Evolutionary conservation across 1,139 yeast species (phyloP), one percentile per base, ranked within the genome.

Genomic region (Kluyveromyces sp.): DNA sequence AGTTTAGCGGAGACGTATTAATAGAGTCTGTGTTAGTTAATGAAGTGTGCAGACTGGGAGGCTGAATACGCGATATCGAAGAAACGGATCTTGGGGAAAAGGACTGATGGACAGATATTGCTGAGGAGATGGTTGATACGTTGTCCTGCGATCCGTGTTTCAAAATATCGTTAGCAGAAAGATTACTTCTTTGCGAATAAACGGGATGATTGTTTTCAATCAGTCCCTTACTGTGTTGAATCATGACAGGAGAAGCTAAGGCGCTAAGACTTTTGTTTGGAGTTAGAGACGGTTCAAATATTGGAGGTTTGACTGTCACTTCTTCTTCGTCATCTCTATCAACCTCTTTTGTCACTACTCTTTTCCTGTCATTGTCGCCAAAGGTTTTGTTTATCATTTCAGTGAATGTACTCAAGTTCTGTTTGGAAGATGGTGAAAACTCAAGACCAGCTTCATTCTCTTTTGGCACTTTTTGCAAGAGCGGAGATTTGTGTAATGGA

Each of bases 371-470:
- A 20, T 44, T 49, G 26, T 54, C 54, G 6, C 53, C 58, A 40
- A 58, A 58, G 3, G 58, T 51, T 22, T 50, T 47, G 28, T 57
- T 57, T 20, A 59, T 36, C 44, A 56, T 49, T 18, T 58, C 56
- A 1, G 59, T 50, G 40, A 57, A 57, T 32, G 49, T 54, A 33
- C 47, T 50, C 31, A 58, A 35, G 25, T 55, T 57, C 9, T 49
- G 56, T 30, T 51, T 54, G 1, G 61, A 55, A 9, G 53, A 48
- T 6, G 62, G 60, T 3, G 63, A 59, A 40, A 57, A 53, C 15
- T 51, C 52, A 12, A 44, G 3, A 3, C 38, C 33, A 9, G 35
- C 30, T 20, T 32, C 46, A 28, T 31, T 16, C 13, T 31, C 36
- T 28, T 25, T 19, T n/a, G 30, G 4, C 30, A 39, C n/a, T 26